phyloP scores from a whole-genome alignment of 768 basidiomycete species.

The Botryobasidium botryosum region DNA sequence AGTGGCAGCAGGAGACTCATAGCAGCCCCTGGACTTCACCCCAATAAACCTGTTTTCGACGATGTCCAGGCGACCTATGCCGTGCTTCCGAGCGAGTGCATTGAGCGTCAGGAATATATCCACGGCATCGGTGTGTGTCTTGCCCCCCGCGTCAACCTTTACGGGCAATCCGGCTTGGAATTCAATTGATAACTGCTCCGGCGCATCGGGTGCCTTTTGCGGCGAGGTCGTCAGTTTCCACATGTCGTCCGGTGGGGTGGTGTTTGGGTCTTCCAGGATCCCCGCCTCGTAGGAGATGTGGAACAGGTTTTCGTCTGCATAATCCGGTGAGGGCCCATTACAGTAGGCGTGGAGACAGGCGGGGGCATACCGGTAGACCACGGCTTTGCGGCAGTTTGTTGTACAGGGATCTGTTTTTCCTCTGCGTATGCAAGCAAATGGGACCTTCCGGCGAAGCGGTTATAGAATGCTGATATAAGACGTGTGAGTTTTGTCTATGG shows the following conservation, averaged over 20 bases:
- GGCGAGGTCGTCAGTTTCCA: slow-evolving; percentile 90
- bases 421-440: slow-evolving; percentile 84
- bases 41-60: slow-evolving; percentile 99
- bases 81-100: slow-evolving; percentile 83
- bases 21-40: slow-evolving; percentile 98
- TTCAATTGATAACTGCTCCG: slow-evolving; percentile 71
- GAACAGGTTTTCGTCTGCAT: slow-evolving; percentile 86
- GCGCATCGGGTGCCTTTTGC: slow-evolving; percentile 58
- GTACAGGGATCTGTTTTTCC: slow-evolving; percentile 77
- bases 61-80: slow-evolving; percentile 93
- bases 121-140: slow-evolving; percentile 75
- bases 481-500: not conserved
- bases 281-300: slow-evolving; percentile 99
- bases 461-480: slow-evolving; percentile 61
- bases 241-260: slow-evolving; percentile 90
- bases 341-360: not conserved
- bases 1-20: slow-evolving; percentile 93
- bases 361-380: slow-evolving; percentile 62
- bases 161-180: slow-evolving; percentile 78
- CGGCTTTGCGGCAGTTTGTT: slow-evolving; percentile 89
- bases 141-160: slow-evolving; percentile 43
- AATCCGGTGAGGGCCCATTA: not conserved
- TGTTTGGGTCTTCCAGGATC: slow-evolving; percentile 93
- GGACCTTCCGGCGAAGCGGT: slow-evolving; percentile 90
- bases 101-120: slow-evolving; percentile 90